Conservation (phyloP, 352 stramenopile genomes). For the Phytopythium sindhum region DNA sequence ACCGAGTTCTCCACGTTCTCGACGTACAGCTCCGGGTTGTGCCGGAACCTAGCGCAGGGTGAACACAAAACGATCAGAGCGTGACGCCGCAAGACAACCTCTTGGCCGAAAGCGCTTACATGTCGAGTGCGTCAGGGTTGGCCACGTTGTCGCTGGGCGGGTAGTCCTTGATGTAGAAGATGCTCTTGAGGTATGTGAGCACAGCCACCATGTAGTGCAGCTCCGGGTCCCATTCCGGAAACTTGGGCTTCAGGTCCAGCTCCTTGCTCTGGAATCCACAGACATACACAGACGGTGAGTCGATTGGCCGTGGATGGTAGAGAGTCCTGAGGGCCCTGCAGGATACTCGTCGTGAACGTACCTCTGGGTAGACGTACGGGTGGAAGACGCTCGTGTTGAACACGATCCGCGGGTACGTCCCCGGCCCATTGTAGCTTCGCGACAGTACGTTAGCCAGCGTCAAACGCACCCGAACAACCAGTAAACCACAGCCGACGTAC, state of each 20-base stretch:
- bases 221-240: slow-evolving; percentile 91
- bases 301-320: too few relatives aligned
- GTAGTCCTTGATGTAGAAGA: slow-evolving; percentile 98
- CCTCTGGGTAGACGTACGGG: slow-evolving; percentile 87
- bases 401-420: slow-evolving; percentile 90
- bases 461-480: not conserved
- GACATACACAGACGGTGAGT: not conserved
- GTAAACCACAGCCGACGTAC: slow-evolving; percentile 17
- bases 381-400: slow-evolving; percentile 94
- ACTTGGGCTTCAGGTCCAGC: slow-evolving; percentile 90
- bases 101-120: slow-evolving; percentile 42
- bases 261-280: slow-evolving; percentile 64
- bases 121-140: slow-evolving; percentile 82
- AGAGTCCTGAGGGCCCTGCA: too few relatives aligned
- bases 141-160: slow-evolving; percentile 44
- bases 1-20: slow-evolving; percentile 90
- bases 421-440: slow-evolving; percentile 91
- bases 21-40: slow-evolving; percentile 87
- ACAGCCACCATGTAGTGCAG: slow-evolving; percentile 95
- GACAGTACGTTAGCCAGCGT: slow-evolving; percentile 10
- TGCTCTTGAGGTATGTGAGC: slow-evolving; percentile 96
- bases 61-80: slow-evolving; percentile 5
- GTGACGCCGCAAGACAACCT: not conserved
- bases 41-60: slow-evolving; percentile 43
- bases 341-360: slow-evolving; percentile 7